Evolutionary conservation across 495 filamentous ascomycete genomes (phyloP).

Genomic region (Penicillium cosmopolitanum): DNA sequence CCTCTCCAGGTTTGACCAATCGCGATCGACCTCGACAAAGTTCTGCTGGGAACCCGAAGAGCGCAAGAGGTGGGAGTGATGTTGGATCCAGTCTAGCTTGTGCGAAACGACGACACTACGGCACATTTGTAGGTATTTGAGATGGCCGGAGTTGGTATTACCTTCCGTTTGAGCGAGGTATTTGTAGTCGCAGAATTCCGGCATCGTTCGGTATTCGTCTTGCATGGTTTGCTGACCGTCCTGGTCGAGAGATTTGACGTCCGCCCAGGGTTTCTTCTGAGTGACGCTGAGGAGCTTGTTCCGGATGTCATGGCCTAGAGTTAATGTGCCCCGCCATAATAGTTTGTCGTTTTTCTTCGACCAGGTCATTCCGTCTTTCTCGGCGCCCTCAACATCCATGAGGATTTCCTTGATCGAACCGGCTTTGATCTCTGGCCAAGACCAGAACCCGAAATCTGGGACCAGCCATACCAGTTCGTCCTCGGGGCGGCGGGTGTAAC

Average conservation of each 20-base stretch:
- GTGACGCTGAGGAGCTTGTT: slow-evolving; percentile 40
- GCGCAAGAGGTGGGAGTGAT: slow-evolving; percentile 17
- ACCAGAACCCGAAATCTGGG: slow-evolving; percentile 71
- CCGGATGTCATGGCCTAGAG: slow-evolving; percentile 26
- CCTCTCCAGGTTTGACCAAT: slow-evolving; percentile 48
- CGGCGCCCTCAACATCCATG: slow-evolving; percentile 36
- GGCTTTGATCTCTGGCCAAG: slow-evolving; percentile 57
- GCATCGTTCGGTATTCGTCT: slow-evolving; percentile 18
- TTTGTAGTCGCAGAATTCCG: slow-evolving; percentile 34
- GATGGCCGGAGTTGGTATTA: slow-evolving; percentile 45
- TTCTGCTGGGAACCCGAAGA: slow-evolving; percentile 50
- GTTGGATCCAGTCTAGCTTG: slow-evolving; percentile 20
- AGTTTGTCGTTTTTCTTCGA: slow-evolving; percentile 53
- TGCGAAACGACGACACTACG: slow-evolving; percentile 46
- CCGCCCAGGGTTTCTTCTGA: slow-evolving; percentile 42
- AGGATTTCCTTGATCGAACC: slow-evolving; percentile 50
- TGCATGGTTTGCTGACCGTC: slow-evolving; percentile 18
- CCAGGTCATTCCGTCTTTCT: slow-evolving; percentile 31
- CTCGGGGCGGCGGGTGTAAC: slow-evolving; percentile 38
- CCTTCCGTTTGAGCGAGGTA: slow-evolving; percentile 52
- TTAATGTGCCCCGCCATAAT: slow-evolving; percentile 42
- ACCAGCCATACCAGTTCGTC: slow-evolving; percentile 59
- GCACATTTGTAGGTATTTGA: slow-evolving; percentile 54
- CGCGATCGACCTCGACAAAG: slow-evolving; percentile 49
- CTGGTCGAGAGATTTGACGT: slow-evolving; percentile 45